phyloP scores from a whole-genome alignment of 805 yeast species.

The Barnettozyma botsteinii region DNA sequence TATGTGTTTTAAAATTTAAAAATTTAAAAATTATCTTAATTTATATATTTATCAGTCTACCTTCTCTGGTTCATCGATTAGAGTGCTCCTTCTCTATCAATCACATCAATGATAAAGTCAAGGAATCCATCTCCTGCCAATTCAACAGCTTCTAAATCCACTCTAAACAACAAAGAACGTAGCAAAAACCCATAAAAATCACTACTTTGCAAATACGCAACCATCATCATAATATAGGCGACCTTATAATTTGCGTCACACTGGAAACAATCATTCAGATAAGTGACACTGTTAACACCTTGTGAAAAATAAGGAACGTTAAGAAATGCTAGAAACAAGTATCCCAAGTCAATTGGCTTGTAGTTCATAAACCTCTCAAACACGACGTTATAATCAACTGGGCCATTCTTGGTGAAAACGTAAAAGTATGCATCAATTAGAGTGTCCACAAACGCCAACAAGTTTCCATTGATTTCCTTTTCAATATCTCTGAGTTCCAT shows the following conservation, averaged over 20 bases:
- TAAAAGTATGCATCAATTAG: not conserved
- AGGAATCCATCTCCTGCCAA: too few relatives aligned
- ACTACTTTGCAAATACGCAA: slow-evolving; percentile 4
- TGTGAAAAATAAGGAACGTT: not conserved
- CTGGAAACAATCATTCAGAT: not conserved
- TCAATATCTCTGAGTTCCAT: not conserved
- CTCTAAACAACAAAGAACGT: slow-evolving; percentile 8
- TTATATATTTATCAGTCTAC: too few relatives aligned
- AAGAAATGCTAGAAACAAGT: slow-evolving; percentile 2
- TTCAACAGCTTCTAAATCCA: slow-evolving; percentile 3
- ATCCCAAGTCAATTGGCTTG: slow-evolving; percentile 11
- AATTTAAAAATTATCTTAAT: too few relatives aligned
- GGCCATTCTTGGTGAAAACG: not conserved
- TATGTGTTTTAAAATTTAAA: too few relatives aligned
- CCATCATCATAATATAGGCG: slow-evolving; percentile 1
- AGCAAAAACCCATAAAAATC: slow-evolving; percentile 7
- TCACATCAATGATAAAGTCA: too few relatives aligned
- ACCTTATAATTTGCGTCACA: not conserved
- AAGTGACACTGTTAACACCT: not conserved
- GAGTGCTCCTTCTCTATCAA: too few relatives aligned
- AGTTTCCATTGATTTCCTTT: not conserved
- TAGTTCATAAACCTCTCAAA: slow-evolving; percentile 4
- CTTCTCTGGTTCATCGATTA: too few relatives aligned
- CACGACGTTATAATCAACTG: slow-evolving; percentile 5
- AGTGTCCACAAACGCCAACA: not conserved